Percentiles rank a stretch among this genome's conserved stretches.
Evolutionary conservation across 306 rosid genomes (phyloP).

Genomic region (apple (Malus domestica)): DNA sequence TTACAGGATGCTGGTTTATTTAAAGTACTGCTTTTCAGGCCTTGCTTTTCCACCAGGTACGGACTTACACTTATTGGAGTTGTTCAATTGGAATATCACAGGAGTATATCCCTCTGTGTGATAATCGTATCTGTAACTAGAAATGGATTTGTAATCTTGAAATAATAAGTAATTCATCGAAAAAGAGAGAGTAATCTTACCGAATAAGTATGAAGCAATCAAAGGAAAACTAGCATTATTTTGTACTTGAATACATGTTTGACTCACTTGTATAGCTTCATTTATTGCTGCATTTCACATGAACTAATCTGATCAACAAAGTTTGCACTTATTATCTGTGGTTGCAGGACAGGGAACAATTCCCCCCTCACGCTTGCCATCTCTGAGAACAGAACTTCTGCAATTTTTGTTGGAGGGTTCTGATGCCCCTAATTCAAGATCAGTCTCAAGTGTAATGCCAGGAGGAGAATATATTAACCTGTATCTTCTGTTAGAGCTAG

Average conservation of each 20-base stretch:
- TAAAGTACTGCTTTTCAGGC: constrained; percentile 93
- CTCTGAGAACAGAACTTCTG: constrained; percentile 76
- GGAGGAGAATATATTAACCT: constrained; percentile 44
- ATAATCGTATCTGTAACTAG: background rate
- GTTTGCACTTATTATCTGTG: background rate
- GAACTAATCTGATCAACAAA: constrained; percentile 2
- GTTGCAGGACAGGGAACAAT: constrained; percentile 82
- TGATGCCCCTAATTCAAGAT: constrained; percentile 35
- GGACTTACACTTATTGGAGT: background rate
- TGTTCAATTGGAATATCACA: background rate
- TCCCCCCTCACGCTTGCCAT: constrained; percentile 58
- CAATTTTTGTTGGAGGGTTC: constrained; percentile 61
- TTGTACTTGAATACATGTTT: background rate
- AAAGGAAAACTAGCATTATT: constrained; percentile 1
- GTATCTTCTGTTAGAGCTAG: constrained; percentile 67
- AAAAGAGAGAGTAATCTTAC: background rate
- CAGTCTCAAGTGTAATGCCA: constrained; percentile 29
- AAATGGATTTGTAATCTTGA: background rate
- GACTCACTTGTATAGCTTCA: background rate
- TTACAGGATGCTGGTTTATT: constrained; percentile 86
- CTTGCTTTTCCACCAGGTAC: constrained; percentile 97
- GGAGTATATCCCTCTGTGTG: background rate
- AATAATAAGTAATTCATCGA: background rate
- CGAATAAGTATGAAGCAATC: background rate
- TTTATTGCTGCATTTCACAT: background rate